Conservation (phyloP, 805 yeast genomes). For the Clavispora santaluciae region DNA sequence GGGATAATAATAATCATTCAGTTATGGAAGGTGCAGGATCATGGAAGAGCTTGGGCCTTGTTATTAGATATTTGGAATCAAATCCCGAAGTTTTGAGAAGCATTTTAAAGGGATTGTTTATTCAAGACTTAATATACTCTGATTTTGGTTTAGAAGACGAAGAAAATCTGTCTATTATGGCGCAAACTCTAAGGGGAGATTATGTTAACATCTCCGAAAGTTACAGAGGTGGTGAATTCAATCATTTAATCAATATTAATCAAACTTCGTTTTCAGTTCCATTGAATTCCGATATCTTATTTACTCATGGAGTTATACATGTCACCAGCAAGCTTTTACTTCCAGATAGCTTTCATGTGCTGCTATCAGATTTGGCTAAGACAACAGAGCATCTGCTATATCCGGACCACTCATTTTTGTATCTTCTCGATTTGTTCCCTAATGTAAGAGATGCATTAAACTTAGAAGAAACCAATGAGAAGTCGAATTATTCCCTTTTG, state of each 20-base stretch:
- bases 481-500: constrained; percentile 49
- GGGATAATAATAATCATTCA: constrained; percentile 7
- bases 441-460: constrained; percentile 39
- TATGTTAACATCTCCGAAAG: constrained; percentile 18
- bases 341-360: constrained; percentile 52
- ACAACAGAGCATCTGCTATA: constrained; percentile 39
- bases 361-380: constrained; percentile 50
- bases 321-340: constrained; percentile 52
- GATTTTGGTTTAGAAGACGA: constrained; percentile 41
- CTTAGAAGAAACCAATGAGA: constrained; percentile 24
- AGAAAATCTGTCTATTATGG: constrained; percentile 7
- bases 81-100: constrained; percentile 48
- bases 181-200: constrained; percentile 27
- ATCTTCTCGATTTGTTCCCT: constrained; percentile 42
- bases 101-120: constrained; percentile 53
- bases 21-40: constrained; percentile 27
- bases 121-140: constrained; percentile 64
- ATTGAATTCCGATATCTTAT: constrained; percentile 60
- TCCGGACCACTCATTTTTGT: constrained; percentile 31
- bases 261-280: constrained; percentile 30
- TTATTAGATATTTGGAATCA: constrained; percentile 51
- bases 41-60: constrained; percentile 62
- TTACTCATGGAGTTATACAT: constrained; percentile 82
- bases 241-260: constrained; percentile 27
- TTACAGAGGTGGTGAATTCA: constrained; percentile 15